Conservation (phyloP, 148 eudicot genomes). For the Cornus controversa region DNA sequence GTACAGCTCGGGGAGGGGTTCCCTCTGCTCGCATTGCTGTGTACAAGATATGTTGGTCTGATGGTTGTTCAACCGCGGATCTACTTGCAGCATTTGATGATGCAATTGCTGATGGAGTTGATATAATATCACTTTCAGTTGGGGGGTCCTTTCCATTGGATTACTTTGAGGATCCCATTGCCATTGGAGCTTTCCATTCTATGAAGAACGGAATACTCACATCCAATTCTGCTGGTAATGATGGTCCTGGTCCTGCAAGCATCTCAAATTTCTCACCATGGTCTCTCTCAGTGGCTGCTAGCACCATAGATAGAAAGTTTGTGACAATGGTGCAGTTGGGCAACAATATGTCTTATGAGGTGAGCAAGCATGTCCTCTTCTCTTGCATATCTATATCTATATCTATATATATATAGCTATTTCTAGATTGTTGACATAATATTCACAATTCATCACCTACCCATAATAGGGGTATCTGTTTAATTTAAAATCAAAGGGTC, state of each 20-base stretch:
- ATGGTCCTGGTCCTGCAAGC: conserved; percentile 30
- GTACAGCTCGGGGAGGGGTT: conserved; percentile 49
- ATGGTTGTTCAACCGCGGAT: conserved; percentile 34
- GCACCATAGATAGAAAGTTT: conserved; percentile 43
- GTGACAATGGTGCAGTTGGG: conserved; percentile 33
- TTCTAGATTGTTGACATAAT: too few species aligned
- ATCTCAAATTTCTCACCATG: conserved; percentile 41
- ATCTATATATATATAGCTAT: too few species aligned
- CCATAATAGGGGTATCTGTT: background rate
- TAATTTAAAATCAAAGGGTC: too few species aligned
- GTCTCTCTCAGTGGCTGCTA: conserved; percentile 52
- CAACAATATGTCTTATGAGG: conserved; percentile 29
- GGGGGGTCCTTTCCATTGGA: conserved; percentile 14
- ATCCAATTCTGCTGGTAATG: conserved; percentile 48
- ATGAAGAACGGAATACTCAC: conserved; percentile 49
- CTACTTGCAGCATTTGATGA: conserved; percentile 56
- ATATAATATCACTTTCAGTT: conserved; percentile 45
- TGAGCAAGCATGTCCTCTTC: conserved; percentile 10
- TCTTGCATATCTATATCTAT: too few species aligned
- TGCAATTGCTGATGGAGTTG: conserved; percentile 65
- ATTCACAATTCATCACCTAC: background rate
- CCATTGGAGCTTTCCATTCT: conserved; percentile 57
- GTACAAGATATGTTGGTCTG: conserved; percentile 50
- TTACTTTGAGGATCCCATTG: conserved; percentile 38
- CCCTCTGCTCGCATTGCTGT: conserved; percentile 47